Base-by-base conservation (phyloP, 2,329 filamentous ascomycete genomes). In the Colletotrichum godetiae region DNA sequence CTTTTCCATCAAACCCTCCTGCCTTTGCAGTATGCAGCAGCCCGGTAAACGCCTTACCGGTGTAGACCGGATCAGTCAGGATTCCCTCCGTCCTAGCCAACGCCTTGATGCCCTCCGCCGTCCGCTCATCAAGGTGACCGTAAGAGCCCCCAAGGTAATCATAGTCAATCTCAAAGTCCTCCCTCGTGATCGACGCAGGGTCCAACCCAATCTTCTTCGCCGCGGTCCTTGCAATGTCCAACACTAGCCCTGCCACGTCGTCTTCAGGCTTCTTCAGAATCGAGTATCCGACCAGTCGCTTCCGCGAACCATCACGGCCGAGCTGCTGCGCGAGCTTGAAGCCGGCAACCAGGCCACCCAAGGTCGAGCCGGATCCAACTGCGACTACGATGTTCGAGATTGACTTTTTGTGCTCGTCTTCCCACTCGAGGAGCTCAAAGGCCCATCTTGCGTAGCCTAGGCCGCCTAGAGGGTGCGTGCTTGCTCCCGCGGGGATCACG, bases 381-480 rank as follows among this genome's bases (percentile, higher is more conserved):
- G 90, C 92, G 10, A 91, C 90, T 55, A 92, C 80, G 1, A 92
- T 79, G 0, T 86, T 49, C 42, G 88, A 77, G 92, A 92, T 77
- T 2, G 27, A 88, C 89, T 2, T 91, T 76, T 0, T 88, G 55
- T 88, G 75, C 71, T 85, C 81, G 66, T 81, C 78, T 80, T 93
- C 91, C 80, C 92, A 90, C 78, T 85, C 81, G 33, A 83, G 82
- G 0, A 93, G 86, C 80, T 92, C 91, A 57, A 92, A 89, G 2
- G 90, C 90, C 87, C 90, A 92, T 6, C 90, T 82, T 10, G 90
- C 90, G 76, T 92, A 92, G 0, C 91, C 91, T n/a, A 93, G 78
- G 0, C 91, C 91, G 6, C 91, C 91, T 0, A 92, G 82, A 2
- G 89, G 88, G 77, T 93, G 91, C 77, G 92, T 89, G 2, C 87